Conservation (phyloP, 129 eudicot species). For the Kitagawia praeruptora region DNA sequence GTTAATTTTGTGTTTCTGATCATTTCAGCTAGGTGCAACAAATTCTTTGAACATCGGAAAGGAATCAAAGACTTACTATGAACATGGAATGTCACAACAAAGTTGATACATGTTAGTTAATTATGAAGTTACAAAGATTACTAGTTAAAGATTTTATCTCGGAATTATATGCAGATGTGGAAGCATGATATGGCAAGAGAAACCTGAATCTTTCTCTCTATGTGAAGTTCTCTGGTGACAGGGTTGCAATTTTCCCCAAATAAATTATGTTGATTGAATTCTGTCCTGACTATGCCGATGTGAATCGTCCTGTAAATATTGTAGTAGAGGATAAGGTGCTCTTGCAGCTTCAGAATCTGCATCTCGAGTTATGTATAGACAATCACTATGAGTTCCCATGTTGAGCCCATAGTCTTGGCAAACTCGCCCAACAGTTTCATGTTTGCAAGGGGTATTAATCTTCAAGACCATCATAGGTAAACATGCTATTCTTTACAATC, state of each 20-base stretch:
- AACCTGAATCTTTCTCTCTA: neutral
- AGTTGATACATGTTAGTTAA: neutral
- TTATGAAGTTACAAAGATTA: neutral
- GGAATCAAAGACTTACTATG: neutral
- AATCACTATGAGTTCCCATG: neutral
- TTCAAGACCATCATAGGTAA: constrained; percentile 1
- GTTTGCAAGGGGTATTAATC: neutral
- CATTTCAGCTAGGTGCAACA: no score
- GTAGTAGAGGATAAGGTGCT: neutral
- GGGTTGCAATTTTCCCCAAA: neutral
- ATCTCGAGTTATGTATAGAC: neutral
- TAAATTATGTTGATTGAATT: neutral
- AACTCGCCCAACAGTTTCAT: neutral
- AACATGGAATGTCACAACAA: neutral
- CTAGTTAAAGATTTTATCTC: neutral
- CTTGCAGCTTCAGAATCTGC: neutral
- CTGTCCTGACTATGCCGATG: neutral
- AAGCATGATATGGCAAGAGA: neutral
- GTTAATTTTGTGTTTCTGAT: no score
- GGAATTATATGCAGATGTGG: neutral
- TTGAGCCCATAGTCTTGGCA: neutral
- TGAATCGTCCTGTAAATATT: neutral
- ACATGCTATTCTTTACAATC: constrained; percentile 31
- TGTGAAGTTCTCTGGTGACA: neutral
- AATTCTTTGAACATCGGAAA: no score